A percentile compares a stretch with the other conserved stretches of the same genome.
Evolutionary conservation across 1,139 yeast species (phyloP).

Genomic region (Arxiozyma heterogenica): DNA sequence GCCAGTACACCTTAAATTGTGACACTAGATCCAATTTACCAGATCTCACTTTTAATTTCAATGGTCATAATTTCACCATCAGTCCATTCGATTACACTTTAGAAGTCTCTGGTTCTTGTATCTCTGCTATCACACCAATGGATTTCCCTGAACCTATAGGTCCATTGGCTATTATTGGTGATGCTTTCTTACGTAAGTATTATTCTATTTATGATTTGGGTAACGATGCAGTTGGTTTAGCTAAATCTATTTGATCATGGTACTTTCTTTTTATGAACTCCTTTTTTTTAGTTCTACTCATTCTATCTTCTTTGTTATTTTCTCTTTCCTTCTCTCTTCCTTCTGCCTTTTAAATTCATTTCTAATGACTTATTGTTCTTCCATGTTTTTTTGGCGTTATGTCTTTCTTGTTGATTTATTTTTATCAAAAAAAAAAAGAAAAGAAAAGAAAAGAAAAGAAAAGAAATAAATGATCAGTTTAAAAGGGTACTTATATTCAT

Average conservation of each 20-base stretch:
- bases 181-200: constrained; percentile 89
- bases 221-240: constrained; percentile 88
- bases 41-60: constrained; percentile 79
- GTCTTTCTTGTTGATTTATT: too few species aligned
- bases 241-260: constrained; percentile 30
- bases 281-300: not conserved
- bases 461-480: too few species aligned
- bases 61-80: constrained; percentile 85
- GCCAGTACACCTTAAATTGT: constrained; percentile 92
- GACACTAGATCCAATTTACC: constrained; percentile 73
- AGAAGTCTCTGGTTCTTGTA: constrained; percentile 89
- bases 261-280: not conserved
- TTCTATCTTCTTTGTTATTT: not conserved
- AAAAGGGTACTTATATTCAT: too few species aligned
- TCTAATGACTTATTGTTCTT: too few species aligned
- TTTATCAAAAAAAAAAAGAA: too few species aligned
- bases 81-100: constrained; percentile 82
- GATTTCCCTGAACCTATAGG: constrained; percentile 97
- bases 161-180: constrained; percentile 92
- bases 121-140: constrained; percentile 93
- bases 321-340: too few species aligned
- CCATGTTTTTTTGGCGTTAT: too few species aligned
- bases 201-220: constrained; percentile 89
- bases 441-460: too few species aligned
- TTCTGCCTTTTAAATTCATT: too few species aligned